Evolutionary conservation across 495 filamentous ascomycete genomes (phyloP), one percentile per base, ranked within the genome.

Genomic region (Achaetomiella virescens): DNA sequence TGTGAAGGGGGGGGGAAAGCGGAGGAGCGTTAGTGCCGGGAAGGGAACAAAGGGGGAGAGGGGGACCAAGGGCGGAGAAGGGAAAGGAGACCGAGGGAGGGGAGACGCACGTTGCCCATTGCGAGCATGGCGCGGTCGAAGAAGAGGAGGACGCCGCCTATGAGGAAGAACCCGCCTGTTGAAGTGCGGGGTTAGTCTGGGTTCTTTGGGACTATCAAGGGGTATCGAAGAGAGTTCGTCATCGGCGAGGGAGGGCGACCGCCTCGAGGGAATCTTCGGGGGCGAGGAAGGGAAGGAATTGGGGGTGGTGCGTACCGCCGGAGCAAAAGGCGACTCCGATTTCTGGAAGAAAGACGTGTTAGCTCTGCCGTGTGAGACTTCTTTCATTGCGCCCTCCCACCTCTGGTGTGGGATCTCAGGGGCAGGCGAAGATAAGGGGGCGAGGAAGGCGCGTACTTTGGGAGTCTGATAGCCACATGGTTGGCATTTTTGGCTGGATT

Each of bases 321-420:
- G 87, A 90, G 79, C 90, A 96, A 78, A 97, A 97, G 71, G 89
- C 86, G 50, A 95, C 89, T 59, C 93, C 93, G 61, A 96, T 86
- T 74, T 97, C 93, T 98, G 59, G 54, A 27, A 22, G 21, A 15
- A 27, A 20, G 37, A 5, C 48, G 38, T 54, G 42, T 63, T 71
- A 66, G 73, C 65, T 45, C 51, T 60, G 15, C 27, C 27, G 15
- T n/a, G 29, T 7, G 15, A 12, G 41, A 21, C 5, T 42, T 11
- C n/a, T 59, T 14, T 44, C 43, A 18, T 22, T 42, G 21, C 27
- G 47, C 14, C 36, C 21, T 24, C 38, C 20, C 31, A 2, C 20
- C 20, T 42, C 44, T 18, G 9, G 22, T 12, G 7, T 36, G 24
- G 22, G 17, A 41, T 15, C 40, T n/a, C 7, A 35, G 15, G 27